A percentile compares a stretch with the other conserved stretches of the same genome.
Evolutionary conservation across 1,284 basidiomycete species (phyloP).

Genomic region (Xerocomus subilludens): DNA sequence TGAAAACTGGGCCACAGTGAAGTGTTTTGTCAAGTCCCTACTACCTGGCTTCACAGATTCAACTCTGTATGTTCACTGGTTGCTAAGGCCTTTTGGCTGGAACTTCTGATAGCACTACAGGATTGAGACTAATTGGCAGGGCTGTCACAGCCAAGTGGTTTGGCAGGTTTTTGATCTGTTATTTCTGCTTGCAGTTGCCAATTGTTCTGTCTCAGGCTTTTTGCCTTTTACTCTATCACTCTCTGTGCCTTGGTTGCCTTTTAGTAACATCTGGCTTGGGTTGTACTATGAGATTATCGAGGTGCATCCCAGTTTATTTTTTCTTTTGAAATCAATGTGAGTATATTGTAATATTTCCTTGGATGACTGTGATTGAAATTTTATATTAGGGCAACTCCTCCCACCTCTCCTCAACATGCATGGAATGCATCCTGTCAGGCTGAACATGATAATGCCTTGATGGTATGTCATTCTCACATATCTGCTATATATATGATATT

Average conservation of each 20-base stretch:
- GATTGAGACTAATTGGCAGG: neutral
- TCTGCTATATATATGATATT: too few species aligned
- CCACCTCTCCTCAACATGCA: constrained; percentile 1
- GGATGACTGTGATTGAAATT: neutral
- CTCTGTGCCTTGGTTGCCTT: too few species aligned
- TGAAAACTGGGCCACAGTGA: constrained; percentile 1
- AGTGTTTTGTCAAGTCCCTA: constrained; percentile 29
- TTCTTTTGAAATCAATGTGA: too few species aligned
- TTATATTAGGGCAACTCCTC: neutral
- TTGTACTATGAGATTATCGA: too few species aligned
- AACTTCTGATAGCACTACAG: constrained; percentile 19
- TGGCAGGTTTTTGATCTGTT: too few species aligned
- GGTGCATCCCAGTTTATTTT: too few species aligned
- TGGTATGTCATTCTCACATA: neutral
- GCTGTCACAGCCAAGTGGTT: neutral
- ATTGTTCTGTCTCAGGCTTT: too few species aligned
- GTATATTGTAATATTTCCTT: neutral
- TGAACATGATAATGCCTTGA: neutral
- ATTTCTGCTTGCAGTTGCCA: too few species aligned
- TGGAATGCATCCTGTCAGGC: neutral
- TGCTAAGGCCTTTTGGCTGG: neutral
- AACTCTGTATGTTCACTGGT: constrained; percentile 33
- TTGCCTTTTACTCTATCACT: too few species aligned
- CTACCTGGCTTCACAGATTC: constrained; percentile 34
- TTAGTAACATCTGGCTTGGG: too few species aligned